Conservation (phyloP, 2,329 filamentous ascomycete genomes). For the Sporothrix pallida region DNA sequence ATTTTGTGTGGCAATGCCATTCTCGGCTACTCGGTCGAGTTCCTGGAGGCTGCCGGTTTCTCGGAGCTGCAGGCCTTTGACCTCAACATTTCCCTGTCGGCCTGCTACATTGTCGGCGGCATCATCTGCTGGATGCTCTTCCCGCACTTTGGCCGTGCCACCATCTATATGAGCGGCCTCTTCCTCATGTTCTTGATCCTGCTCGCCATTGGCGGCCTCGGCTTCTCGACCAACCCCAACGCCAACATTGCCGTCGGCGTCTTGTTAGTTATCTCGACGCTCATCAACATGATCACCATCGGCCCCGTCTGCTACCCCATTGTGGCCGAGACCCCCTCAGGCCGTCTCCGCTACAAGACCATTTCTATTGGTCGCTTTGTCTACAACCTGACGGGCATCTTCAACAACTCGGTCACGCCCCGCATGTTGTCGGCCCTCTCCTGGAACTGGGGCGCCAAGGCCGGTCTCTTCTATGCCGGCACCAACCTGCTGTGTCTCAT, state of each 20-base stretch:
- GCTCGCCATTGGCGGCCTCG: slow-evolving; percentile 39
- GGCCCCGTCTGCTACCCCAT: slow-evolving; percentile 48
- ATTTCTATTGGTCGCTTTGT: slow-evolving; percentile 43
- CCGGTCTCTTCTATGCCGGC: slow-evolving; percentile 54
- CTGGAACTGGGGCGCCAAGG: slow-evolving; percentile 57
- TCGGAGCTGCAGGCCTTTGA: slow-evolving; percentile 43
- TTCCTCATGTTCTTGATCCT: slow-evolving; percentile 35
- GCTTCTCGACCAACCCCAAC: slow-evolving; percentile 17
- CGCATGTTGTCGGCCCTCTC: slow-evolving; percentile 34
- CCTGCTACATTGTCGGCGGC: slow-evolving; percentile 38
- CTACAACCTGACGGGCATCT: slow-evolving; percentile 42
- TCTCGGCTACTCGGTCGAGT: slow-evolving; percentile 44
- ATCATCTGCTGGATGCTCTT: slow-evolving; percentile 36
- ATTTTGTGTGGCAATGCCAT: slow-evolving; percentile 45
- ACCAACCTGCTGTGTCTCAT: slow-evolving; percentile 53
- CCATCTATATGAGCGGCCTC: slow-evolving; percentile 36
- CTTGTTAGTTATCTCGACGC: slow-evolving; percentile 35
- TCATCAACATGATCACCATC: slow-evolving; percentile 46
- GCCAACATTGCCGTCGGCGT: slow-evolving; percentile 30
- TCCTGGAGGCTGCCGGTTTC: slow-evolving; percentile 43
- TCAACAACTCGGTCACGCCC: slow-evolving; percentile 23
- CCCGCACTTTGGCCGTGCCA: slow-evolving; percentile 36
- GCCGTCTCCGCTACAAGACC: slow-evolving; percentile 46
- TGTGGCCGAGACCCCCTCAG: slow-evolving; percentile 45
- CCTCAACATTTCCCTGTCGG: slow-evolving; percentile 46